These are phyloP conservation scores for Plasmodium cynomolgi DNA, from an alignment of 169 alveolate species.

Conservation along the genomic window DNA sequence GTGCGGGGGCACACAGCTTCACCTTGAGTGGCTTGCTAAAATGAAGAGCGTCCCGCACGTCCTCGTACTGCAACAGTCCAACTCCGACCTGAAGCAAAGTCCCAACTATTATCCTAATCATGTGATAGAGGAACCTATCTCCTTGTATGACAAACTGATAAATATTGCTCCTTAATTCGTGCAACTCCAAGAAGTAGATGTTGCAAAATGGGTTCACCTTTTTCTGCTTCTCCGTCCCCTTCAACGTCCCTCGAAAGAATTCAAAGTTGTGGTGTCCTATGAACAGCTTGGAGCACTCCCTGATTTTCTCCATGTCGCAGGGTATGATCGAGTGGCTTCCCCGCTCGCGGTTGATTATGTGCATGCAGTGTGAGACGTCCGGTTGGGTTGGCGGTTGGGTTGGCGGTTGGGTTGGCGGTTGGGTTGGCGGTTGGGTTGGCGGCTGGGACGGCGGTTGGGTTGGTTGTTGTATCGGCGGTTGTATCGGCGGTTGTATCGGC, in stretches of 20 bases:
- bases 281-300: constrained; percentile 46
- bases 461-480: background rate
- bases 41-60: constrained; percentile 44
- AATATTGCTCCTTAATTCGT: constrained; percentile 36
- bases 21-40: constrained; percentile 48
- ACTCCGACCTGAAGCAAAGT: constrained; percentile 79
- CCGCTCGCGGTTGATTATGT: constrained; percentile 13
- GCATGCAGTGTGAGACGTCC: constrained; percentile 20
- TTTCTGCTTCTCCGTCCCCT: constrained; percentile 53
- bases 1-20: constrained; percentile 68
- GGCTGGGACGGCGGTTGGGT: background rate
- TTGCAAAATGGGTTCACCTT: constrained; percentile 37
- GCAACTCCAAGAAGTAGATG: constrained; percentile 42
- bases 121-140: constrained; percentile 81
- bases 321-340: constrained; percentile 14
- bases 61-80: constrained; percentile 5
- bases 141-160: constrained; percentile 78
- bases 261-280: constrained; percentile 56
- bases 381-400: background rate
- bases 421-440: background rate
- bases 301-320: constrained; percentile 52
- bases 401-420: background rate
- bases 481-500: background rate
- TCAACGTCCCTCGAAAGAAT: constrained; percentile 44
- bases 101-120: constrained; percentile 83